Percentiles rank a stretch among this genome's conserved stretches.
Conservation (phyloP, 768 basidiomycete species). For the Hydnomerulius pinastri region DNA sequence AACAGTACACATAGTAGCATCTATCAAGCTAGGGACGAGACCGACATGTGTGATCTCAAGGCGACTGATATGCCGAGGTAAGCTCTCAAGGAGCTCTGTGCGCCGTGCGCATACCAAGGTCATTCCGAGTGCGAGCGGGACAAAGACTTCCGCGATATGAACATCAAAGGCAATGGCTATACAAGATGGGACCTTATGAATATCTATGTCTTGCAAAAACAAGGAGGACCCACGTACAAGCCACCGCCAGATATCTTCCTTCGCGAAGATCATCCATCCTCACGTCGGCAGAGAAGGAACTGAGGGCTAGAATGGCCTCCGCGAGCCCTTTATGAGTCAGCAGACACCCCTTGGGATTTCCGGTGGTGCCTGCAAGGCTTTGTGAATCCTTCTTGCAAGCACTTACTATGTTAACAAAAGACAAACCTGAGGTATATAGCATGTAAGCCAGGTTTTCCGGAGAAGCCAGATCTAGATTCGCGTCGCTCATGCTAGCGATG, state of each 20-base stretch:
- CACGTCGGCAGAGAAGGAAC: slow-evolving; percentile 23
- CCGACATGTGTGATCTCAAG: slow-evolving; percentile 51
- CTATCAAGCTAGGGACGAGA: slow-evolving; percentile 54
- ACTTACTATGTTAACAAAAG: not conserved
- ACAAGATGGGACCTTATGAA: not conserved
- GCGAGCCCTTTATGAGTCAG: slow-evolving; percentile 37
- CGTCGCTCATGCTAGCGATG: slow-evolving; percentile 30
- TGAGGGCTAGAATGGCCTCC: slow-evolving; percentile 32
- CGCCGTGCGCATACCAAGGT: slow-evolving; percentile 45
- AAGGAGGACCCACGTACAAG: slow-evolving; percentile 36
- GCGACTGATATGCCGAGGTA: slow-evolving; percentile 41
- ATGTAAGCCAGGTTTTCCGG: slow-evolving; percentile 43
- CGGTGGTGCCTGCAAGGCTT: slow-evolving; percentile 42
- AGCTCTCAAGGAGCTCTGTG: slow-evolving; percentile 39
- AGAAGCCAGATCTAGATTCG: slow-evolving; percentile 30
- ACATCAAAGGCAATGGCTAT: slow-evolving; percentile 56
- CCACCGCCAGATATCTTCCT: slow-evolving; percentile 42
- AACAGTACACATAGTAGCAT: slow-evolving; percentile 43
- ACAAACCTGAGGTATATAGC: slow-evolving; percentile 50
- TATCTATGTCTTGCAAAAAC: not conserved
- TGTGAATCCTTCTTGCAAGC: slow-evolving; percentile 10
- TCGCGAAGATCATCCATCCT: slow-evolving; percentile 25
- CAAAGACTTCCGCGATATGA: slow-evolving; percentile 46
- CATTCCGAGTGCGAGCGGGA: slow-evolving; percentile 45
- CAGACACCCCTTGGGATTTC: slow-evolving; percentile 53